Base-by-base conservation (phyloP, 163 green algal species). In the Prototheca stagnorum region DNA sequence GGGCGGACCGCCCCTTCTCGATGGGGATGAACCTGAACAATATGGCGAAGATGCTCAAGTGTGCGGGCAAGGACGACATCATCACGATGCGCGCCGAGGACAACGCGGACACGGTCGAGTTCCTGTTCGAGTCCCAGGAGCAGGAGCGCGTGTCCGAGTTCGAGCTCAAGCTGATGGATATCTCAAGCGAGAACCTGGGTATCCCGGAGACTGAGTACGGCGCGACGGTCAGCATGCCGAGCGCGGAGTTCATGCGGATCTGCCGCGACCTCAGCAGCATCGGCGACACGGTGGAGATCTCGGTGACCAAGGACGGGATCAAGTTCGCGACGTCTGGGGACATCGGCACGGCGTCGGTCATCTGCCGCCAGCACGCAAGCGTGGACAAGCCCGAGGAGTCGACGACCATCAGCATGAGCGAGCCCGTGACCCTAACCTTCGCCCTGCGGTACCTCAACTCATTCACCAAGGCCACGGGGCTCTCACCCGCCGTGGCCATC, bases 141-240 rank as follows among this genome's bases (percentile, higher is more conserved):
- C 67, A 86, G 59, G 87, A 94, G 53, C 83, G 86, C 47, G 82
- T 94, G 29, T 82, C 75, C 27, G 89, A 99, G 62, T 98, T 99
- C 62, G 85, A 97, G 53, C 65, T 99, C 4, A 96, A 96, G 70
- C 76, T 97, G 11, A 97, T 98, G 90, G 84, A 93, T 48, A 99
- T 99, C 47, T 88, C 97, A 68, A 86, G 67, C 47, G 90, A 99
- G 73, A 85, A 97, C 65, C 65, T 99, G 48, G 86, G 84, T 47
- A 96, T 99, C 51, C 90, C 62, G 0, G 86, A 96, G 56, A 86
- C 79, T 39, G 80, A 93, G 36, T 96, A 97, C 59, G 67, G 67
- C 22, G 86, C 85, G 19, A 79, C 64, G 15, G 67, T 95, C 15
- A 78, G 73, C 53, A 90, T 95, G 78, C 81, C 85, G 6, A 70